These are phyloP conservation scores for Jacaranda copaia DNA, from an alignment of 257 asterid species.

Conservation along the genomic window DNA sequence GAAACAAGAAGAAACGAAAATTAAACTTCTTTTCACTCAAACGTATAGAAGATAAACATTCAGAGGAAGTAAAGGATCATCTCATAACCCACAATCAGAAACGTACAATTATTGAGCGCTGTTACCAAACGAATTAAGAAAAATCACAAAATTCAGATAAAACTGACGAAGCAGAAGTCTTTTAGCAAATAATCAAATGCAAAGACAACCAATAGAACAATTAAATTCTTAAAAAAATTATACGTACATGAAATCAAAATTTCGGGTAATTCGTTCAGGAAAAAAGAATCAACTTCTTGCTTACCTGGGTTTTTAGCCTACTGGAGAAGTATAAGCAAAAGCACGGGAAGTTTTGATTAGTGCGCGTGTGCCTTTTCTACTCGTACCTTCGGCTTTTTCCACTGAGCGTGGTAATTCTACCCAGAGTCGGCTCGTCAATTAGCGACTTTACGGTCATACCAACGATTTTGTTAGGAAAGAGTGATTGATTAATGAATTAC, in stretches of 20 bases:
- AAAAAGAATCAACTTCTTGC: not conserved
- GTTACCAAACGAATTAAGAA: not conserved
- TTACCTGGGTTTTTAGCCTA: slow-evolving; percentile 32
- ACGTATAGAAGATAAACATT: not conserved
- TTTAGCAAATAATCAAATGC: not conserved
- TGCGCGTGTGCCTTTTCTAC: not conserved
- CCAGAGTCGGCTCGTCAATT: not conserved
- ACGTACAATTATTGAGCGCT: not conserved
- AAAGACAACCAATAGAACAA: not conserved
- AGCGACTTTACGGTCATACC: not conserved
- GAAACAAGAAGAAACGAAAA: not conserved
- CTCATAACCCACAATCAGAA: slow-evolving; percentile 10
- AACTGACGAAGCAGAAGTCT: not conserved
- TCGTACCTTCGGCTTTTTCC: not conserved
- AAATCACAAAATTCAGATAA: not conserved
- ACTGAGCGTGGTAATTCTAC: not conserved
- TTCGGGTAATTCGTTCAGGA: not conserved
- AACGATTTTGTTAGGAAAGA: not conserved
- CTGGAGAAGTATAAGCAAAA: slow-evolving; percentile 18
- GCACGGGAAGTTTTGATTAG: not conserved
- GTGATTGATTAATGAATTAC: too few relatives aligned
- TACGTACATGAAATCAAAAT: not conserved
- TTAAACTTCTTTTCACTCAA: not conserved
- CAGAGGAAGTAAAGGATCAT: not conserved
- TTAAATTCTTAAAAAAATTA: not conserved